Evolutionary conservation across 805 yeast species (phyloP).

Genomic region (Kodamaea lidongshanica): DNA sequence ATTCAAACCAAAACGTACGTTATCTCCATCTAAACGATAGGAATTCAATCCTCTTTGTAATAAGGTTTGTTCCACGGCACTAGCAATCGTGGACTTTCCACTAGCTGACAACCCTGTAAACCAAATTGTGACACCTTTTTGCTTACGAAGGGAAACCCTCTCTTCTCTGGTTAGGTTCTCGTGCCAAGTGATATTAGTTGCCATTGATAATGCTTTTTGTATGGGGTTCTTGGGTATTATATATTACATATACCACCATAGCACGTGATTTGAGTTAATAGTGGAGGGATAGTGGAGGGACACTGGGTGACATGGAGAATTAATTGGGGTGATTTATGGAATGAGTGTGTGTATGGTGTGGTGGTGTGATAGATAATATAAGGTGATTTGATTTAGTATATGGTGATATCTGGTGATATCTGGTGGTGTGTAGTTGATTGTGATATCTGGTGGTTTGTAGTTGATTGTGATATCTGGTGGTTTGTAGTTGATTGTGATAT

Average conservation of each 20-base stretch:
- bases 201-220: slow-evolving; percentile 46
- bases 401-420: too few species aligned
- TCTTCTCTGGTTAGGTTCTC: slow-evolving; percentile 79
- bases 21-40: slow-evolving; percentile 92
- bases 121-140: slow-evolving; percentile 90
- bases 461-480: too few species aligned
- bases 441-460: too few species aligned
- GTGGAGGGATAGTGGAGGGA: too few species aligned
- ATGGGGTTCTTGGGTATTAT: not conserved
- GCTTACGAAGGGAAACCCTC: slow-evolving; percentile 65
- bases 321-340: too few species aligned
- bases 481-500: too few species aligned
- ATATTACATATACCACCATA: slow-evolving; percentile 5
- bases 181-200: slow-evolving; percentile 97
- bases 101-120: slow-evolving; percentile 92
- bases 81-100: slow-evolving; percentile 91
- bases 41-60: slow-evolving; percentile 64
- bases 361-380: too few species aligned
- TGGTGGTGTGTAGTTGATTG: too few species aligned
- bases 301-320: too few species aligned
- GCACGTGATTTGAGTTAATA: slow-evolving; percentile 8
- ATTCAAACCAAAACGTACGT: slow-evolving; percentile 89
- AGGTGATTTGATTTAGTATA: too few species aligned
- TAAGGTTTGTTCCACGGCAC: slow-evolving; percentile 82
- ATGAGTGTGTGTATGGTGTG: too few species aligned